Evolutionary conservation across 1,139 yeast genomes (phyloP).

Genomic region (Kodamaea fungicola): DNA sequence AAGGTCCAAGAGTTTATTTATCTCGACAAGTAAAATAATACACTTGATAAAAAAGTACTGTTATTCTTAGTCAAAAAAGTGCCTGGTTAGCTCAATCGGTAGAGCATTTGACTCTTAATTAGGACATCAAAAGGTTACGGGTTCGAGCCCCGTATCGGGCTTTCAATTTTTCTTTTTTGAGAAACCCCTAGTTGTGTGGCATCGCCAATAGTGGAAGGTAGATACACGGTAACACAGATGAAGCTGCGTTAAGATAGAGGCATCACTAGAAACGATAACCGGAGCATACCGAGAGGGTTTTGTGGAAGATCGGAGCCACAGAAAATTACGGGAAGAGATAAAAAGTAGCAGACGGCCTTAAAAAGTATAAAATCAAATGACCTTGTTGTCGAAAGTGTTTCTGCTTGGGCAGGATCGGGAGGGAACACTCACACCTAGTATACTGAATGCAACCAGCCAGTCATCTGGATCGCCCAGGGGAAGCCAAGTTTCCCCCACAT

Average conservation of each 20-base stretch:
- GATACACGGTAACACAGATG: too few relatives aligned
- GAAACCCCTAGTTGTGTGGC: background rate
- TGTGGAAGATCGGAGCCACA: background rate
- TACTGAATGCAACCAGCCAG: too few relatives aligned
- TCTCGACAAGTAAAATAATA: too few relatives aligned
- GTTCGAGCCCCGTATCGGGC: slow-evolving; percentile 21
- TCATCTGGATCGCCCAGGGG: too few relatives aligned
- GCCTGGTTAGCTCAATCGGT: slow-evolving; percentile 34
- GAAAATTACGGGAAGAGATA: background rate
- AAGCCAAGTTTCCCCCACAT: too few relatives aligned
- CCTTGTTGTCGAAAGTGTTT: slow-evolving; percentile 4
- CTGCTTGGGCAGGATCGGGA: slow-evolving; percentile 4
- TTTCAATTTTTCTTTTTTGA: slow-evolving; percentile 5
- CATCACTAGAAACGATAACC: background rate
- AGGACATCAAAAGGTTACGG: slow-evolving; percentile 18
- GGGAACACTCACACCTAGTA: background rate
- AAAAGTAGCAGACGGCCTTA: background rate
- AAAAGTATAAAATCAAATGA: slow-evolving; percentile 1
- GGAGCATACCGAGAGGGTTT: background rate
- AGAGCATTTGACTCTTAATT: slow-evolving; percentile 29
- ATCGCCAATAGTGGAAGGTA: background rate
- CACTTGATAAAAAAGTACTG: background rate
- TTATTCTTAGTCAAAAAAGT: background rate
- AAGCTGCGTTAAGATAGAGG: too few relatives aligned
- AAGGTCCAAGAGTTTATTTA: too few relatives aligned